Evolutionary conservation across 148 eudicot genomes (phyloP), one percentile per base, ranked within the genome.

Genomic region (Mesembryanthemum crystallinum): DNA sequence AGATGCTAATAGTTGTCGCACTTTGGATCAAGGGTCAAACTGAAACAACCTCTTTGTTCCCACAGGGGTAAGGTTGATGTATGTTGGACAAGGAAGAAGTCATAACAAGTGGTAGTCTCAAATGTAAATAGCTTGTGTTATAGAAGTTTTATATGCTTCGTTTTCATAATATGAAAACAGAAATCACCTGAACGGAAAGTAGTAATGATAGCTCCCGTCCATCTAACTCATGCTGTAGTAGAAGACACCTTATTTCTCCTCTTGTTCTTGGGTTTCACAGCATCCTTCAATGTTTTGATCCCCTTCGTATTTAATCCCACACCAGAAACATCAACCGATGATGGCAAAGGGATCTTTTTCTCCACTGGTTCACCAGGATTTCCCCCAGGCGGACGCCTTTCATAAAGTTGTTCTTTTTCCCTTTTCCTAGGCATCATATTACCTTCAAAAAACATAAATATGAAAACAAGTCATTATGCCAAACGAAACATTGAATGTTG

Each of bases 261-360:
- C 71, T 74, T 86, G 84, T 81, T 85, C 75, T 85, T 91, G 30
- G 91, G 89, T 77, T 91, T 89, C 73, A 91, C 91, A 24, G 96
- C 96, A 84, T 91, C 96, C 76, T 85, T 78, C 73, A 91, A 77
- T 6, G 88, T 82, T 83, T 86, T 86, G 18, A 73, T 55, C 67
- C 70, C 66, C 55, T 52, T 76, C 24, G 39, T 72, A 51, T 54
- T 64, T 21, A 23, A 24, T 74, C 51, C 76, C 39, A 72, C 47
- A 60, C 42, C 70, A 42, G 80, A 35, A 17, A 74, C 49, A 23
- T 72, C 82, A 9, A 63, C 57, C 20, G 67, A 68, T 28, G 80
- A 58, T 62, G 72, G 72, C 69, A 58, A 30, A 27, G 69, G 68
- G 28, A 17, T 67, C 69, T 55, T 65, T 73, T 72, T 45, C 60